These are phyloP conservation scores for Crotalaria pallida DNA, from an alignment of 306 rosid genomes.

Conservation along the genomic window DNA sequence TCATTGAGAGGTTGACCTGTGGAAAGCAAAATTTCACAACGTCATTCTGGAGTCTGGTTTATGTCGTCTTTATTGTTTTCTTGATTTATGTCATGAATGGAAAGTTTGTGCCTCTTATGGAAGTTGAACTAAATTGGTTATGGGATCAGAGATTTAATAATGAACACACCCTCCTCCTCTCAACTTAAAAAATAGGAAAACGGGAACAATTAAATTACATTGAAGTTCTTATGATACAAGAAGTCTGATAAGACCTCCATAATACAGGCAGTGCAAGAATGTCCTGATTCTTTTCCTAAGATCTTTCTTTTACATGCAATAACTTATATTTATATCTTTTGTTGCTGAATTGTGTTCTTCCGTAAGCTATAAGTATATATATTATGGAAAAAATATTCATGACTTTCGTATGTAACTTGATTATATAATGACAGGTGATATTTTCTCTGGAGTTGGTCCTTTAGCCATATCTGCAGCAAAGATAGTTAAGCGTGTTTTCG, in stretches of 20 bases:
- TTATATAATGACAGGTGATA: conserved; percentile 65
- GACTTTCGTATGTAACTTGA: conserved; percentile 6
- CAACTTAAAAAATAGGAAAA: background rate
- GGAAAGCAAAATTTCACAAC: background rate
- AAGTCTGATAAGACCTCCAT: background rate
- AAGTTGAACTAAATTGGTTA: background rate
- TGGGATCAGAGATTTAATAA: conserved; percentile 8
- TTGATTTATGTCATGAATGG: background rate
- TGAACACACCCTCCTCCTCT: background rate
- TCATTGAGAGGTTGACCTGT: background rate
- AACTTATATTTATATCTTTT: background rate
- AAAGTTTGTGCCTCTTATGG: background rate
- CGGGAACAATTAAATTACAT: background rate
- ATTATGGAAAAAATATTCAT: background rate
- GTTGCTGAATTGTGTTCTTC: conserved; percentile 14
- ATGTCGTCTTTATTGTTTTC: background rate
- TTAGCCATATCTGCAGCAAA: conserved; percentile 80
- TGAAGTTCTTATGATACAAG: background rate
- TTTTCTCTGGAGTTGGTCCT: conserved; percentile 95
- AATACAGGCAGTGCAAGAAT: conserved; percentile 1
- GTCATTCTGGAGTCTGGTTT: background rate
- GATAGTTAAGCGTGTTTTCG: conserved; percentile 79
- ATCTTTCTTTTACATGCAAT: background rate
- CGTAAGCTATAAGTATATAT: background rate
- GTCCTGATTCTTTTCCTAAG: background rate